Evolutionary conservation across 2,329 filamentous ascomycete genomes (phyloP).

Genomic region (Fusarium coffeatum): DNA sequence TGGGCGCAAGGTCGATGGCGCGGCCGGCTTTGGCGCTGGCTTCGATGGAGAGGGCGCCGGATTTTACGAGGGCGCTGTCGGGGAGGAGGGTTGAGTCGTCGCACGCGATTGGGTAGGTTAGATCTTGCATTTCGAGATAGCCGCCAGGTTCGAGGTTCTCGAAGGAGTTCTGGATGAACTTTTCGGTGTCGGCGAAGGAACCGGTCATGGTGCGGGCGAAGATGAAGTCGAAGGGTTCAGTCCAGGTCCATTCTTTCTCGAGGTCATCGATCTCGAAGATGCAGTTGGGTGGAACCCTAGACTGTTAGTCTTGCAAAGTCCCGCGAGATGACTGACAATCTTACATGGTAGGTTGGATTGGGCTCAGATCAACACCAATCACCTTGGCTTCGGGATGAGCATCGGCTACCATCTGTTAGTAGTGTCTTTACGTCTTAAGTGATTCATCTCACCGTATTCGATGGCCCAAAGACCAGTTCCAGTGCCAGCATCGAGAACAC

Average conservation of each 20-base stretch:
- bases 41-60: background rate
- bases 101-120: slow-evolving; percentile 15
- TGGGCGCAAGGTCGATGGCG: slow-evolving; percentile 2
- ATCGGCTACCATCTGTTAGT: background rate
- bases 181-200: slow-evolving; percentile 11
- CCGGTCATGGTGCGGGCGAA: slow-evolving; percentile 20
- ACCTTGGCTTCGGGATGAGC: slow-evolving; percentile 9
- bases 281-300: slow-evolving; percentile 1
- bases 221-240: slow-evolving; percentile 1
- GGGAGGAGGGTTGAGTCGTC: background rate
- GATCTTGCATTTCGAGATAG: slow-evolving; percentile 18
- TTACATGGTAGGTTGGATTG: slow-evolving; percentile 9
- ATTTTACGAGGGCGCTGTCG: background rate
- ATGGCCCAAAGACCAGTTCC: slow-evolving; percentile 18
- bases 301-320: background rate
- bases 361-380: slow-evolving; percentile 8
- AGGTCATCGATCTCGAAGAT: slow-evolving; percentile 15
- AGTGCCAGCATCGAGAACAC: slow-evolving; percentile 11
- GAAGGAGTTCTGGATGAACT: background rate
- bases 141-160: slow-evolving; percentile 8
- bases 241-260: slow-evolving; percentile 17
- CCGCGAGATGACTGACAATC: no score
- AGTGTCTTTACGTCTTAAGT: rapidly evolving
- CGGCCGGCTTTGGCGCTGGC: slow-evolving; percentile 13
- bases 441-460: background rate